Base-by-base conservation (phyloP, 495 filamentous ascomycete species). In the Bathelium albidoporum region DNA sequence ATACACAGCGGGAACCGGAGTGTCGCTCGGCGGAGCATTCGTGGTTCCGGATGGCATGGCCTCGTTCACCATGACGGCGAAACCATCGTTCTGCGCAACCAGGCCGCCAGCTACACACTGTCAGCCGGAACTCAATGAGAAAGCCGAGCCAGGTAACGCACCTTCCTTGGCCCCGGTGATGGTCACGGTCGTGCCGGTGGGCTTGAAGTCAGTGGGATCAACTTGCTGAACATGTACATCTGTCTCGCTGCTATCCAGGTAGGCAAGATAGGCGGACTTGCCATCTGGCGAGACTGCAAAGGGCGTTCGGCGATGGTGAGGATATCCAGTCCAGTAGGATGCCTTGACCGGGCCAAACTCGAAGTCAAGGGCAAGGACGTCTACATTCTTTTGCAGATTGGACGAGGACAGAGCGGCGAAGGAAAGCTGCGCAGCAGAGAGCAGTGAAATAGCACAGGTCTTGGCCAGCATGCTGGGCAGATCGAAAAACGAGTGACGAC, bases 61-160 rank as follows among this genome's bases (percentile, higher is more conserved):
- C 62, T 79, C 75, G 70, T 79, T 82, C 61, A 78, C 79, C 59
- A 84, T 67, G 5, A 83, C 68, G 14, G 81, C 80, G 69, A 84
- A 84, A 14, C 80, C 81, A 65, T 84, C 80, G 62, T 81, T 75
- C 62, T 81, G 80, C 49, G 81, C 81, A 20, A 83, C 78, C 16
- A 83, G 74, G 52, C 81, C 81, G 31, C 79, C 78, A n/a, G 79
- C 81, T 73, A 82, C 79, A 49, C 79, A 49, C n/a, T 3, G 44
- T 49, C n/a, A 49, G 44, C 18, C n/a, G 7, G 49, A 55, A 5
- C 9, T 55, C 16, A 20, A 16, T 10, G 22, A 5, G 22, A 24
- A 26, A n/a, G 49, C 44, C 18, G 26, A 5, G 22, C 9, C 4
- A 55, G 10, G 10, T 16, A 2, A 55, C 49, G 7, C 26, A 55